phyloP scores from a whole-genome alignment of 768 basidiomycete species.

The Boletus reticuloceps region DNA sequence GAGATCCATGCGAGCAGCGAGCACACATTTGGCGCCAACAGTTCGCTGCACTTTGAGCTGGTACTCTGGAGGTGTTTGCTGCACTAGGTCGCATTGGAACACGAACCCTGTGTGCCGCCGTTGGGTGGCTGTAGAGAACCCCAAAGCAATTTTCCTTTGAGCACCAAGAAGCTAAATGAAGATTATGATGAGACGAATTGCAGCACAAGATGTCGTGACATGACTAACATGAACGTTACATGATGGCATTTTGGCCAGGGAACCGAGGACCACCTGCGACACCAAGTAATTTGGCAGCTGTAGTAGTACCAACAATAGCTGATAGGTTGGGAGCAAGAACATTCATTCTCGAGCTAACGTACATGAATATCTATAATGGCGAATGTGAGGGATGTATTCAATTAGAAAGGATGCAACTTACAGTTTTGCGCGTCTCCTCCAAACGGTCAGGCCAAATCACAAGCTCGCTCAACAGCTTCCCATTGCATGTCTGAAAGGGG shows the following conservation, averaged over 20 bases:
- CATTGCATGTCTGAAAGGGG: conserved; percentile 68
- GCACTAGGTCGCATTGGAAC: conserved; percentile 88
- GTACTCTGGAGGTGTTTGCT: conserved; percentile 84
- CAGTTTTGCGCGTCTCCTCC: conserved; percentile 88
- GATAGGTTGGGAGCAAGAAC: conserved; percentile 97
- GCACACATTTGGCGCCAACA: conserved; percentile 85
- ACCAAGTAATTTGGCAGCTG: conserved; percentile 96
- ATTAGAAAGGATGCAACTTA: conserved; percentile 22
- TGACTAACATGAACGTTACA: conserved; percentile 88
- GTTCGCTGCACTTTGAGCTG: conserved; percentile 91
- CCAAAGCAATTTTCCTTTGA: conserved; percentile 87
- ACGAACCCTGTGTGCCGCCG: conserved; percentile 95
- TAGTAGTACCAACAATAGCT: conserved; percentile 96
- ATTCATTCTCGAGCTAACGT: conserved; percentile 99
- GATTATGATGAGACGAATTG: neutral
- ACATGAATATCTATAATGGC: conserved; percentile 81
- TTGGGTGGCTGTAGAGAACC: conserved; percentile 86
- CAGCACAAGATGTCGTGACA: neutral
- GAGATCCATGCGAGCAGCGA: conserved; percentile 94
- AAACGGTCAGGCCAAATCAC: conserved; percentile 85
- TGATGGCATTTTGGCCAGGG: conserved; percentile 90
- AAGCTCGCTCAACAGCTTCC: conserved; percentile 79
- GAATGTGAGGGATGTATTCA: conserved; percentile 1
- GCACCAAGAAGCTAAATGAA: conserved; percentile 80
- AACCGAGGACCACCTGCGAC: conserved; percentile 92